Evolutionary conservation across 441 rosid species (phyloP).

Genomic region (Aquilaria agallochum): DNA sequence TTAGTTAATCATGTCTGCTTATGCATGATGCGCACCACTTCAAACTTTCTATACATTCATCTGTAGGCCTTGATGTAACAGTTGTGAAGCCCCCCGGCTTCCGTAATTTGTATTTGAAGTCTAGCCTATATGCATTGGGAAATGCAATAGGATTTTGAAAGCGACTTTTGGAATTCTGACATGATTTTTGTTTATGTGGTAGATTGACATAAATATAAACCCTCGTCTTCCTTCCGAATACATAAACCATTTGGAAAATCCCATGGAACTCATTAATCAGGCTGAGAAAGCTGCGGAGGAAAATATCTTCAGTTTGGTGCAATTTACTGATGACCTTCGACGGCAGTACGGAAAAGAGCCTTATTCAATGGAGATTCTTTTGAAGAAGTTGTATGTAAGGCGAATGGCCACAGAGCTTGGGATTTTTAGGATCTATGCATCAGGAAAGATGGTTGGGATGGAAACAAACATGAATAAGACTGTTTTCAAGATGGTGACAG

Average conservation of each 20-base stretch:
- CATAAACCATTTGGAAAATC: conserved; percentile 88
- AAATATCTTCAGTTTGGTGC: conserved; percentile 84
- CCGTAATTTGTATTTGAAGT: no score
- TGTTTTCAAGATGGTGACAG: conserved; percentile 83
- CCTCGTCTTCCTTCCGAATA: conserved; percentile 86
- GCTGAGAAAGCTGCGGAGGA: conserved; percentile 93
- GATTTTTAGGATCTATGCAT: conserved; percentile 64
- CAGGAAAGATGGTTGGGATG: conserved; percentile 92
- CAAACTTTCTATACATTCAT: not conserved
- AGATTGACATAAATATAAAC: conserved; percentile 84
- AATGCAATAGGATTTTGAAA: no score
- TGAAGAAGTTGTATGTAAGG: conserved; percentile 88
- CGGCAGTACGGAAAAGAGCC: conserved; percentile 94
- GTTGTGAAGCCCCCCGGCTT: no score
- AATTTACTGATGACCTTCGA: conserved; percentile 85
- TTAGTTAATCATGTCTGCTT: no score
- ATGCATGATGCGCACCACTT: not conserved
- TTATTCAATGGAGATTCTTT: conserved; percentile 75
- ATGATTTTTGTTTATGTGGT: conserved; percentile 18
- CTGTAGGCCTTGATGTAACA: not conserved
- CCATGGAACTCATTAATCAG: conserved; percentile 75
- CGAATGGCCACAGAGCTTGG: conserved; percentile 99
- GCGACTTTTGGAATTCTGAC: conserved; percentile 5
- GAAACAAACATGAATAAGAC: conserved; percentile 73
- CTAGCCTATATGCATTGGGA: no score